Evolutionary conservation across 495 filamentous ascomycete species (phyloP), one percentile per base, ranked within the genome.

Genomic region (Neurospora sp.): DNA sequence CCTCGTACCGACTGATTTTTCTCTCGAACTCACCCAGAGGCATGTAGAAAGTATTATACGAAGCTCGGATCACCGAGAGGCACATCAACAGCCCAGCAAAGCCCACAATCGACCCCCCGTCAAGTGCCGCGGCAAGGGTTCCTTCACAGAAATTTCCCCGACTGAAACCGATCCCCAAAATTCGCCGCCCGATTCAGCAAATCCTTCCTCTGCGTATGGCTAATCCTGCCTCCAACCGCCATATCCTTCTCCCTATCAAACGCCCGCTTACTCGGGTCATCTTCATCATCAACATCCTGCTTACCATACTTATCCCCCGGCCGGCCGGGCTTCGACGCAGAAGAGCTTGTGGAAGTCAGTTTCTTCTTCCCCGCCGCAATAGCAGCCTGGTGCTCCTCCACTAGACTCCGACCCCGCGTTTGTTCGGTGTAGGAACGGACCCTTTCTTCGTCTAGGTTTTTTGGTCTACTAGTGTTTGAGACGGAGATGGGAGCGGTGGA

Each of bases 181-280:
- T 93, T 91, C 42, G 91, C 88, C 11, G 95, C 93, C 77, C 90
- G 90, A 66, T 90, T 91, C 69, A 98, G 75, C 87, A 99, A 84
- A 78, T 98, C 92, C 74, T 87, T 90, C 75, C 90, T 90, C 85
- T 97, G 89, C 23, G 88, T 83, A 77, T 90, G 82, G n/a, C 90
- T 91, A 49, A 98, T 88, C 79, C 88, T 90, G 4, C 90, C 88
- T 12, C 91, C 90, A 11, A 91, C 84, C 69, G 88, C 91, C 87
- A 99, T 96, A 82, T 99, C 96, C 85, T 98, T 99, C 83, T 99
- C 94, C 66, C 88, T 86, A 83, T 98, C 94, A 85, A 98, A 99
- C 10, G 90, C 91, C 74, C 96, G 86, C 80, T 89, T 89, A 78
- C 93, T 96, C 31, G 96, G 96, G 80, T 99, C 95, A 84, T 99